Conservation (phyloP, 441 rosid species). For the Gossypium davidsonii region DNA sequence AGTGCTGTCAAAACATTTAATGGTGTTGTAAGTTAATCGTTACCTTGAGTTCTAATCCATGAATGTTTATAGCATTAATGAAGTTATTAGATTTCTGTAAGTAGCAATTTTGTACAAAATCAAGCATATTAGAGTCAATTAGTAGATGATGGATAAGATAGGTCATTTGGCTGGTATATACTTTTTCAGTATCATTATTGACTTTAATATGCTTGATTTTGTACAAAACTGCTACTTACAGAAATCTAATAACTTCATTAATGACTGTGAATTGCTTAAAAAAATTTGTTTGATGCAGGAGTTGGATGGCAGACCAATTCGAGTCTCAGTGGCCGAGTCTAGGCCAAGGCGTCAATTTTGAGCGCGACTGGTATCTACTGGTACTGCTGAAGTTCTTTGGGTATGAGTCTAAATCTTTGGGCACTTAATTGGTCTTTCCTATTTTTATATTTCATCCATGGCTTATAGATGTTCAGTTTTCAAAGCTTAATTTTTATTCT, state of each 20-base stretch:
- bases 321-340: constrained; percentile 80
- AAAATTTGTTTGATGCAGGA: constrained; percentile 45
- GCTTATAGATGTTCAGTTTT: not conserved
- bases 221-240: not conserved
- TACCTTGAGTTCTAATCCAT: not conserved
- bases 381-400: not conserved
- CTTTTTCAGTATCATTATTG: not conserved
- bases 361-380: constrained; percentile 18
- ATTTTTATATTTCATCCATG: not conserved
- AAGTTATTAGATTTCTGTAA: too few relatives aligned
- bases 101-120: too few relatives aligned
- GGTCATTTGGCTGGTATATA: not conserved
- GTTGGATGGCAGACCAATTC: constrained; percentile 76
- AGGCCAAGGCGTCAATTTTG: constrained; percentile 76
- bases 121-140: not conserved
- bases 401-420: too few relatives aligned
- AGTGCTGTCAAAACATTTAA: constrained; percentile 65
- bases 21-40: constrained; percentile 66
- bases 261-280: not conserved
- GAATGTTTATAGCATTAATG: not conserved
- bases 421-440: not conserved
- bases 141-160: not conserved
- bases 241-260: not conserved
- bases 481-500: not conserved
- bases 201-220: not conserved